These are phyloP conservation scores for Castanea mollissima DNA, from an alignment of 306 rosid genomes.

Conservation along the genomic window DNA sequence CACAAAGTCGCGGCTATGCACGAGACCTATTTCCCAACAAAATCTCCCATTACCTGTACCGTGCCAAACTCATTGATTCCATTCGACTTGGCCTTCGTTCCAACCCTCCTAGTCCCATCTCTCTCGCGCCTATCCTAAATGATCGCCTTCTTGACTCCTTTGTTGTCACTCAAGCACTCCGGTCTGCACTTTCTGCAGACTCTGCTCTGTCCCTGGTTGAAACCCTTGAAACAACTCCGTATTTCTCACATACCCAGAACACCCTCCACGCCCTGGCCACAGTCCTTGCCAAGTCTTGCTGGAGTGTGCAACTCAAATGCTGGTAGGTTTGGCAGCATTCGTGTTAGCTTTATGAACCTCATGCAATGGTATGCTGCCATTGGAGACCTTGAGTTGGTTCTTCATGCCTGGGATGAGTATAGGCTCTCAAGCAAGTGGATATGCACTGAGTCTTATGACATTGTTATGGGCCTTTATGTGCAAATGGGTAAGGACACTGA, in stretches of 20 bases:
- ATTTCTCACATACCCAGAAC: constrained; percentile 59
- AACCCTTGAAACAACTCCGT: constrained; percentile 28
- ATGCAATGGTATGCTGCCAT: constrained; percentile 64
- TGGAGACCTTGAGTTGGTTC: constrained; percentile 58
- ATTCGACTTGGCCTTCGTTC: constrained; percentile 69
- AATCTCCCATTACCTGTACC: constrained; percentile 68
- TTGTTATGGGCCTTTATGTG: constrained; percentile 62
- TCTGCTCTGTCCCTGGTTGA: constrained; percentile 53
- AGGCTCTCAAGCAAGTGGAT: constrained; percentile 25
- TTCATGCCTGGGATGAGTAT: constrained; percentile 58
- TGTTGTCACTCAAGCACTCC: constrained; percentile 61
- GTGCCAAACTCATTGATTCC: constrained; percentile 72
- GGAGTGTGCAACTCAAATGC: constrained; percentile 43
- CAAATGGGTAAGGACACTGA: constrained; percentile 51
- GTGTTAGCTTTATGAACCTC: constrained; percentile 59
- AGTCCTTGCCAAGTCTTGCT: constrained; percentile 61
- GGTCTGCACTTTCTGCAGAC: constrained; percentile 70
- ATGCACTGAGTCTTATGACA: constrained; percentile 64
- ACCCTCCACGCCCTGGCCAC: constrained; percentile 68
- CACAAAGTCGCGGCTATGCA: constrained; percentile 41
- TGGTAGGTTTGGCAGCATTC: constrained; percentile 44
- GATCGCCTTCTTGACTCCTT: constrained; percentile 61
- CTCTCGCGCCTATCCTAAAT: constrained; percentile 42
- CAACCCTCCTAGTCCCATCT: constrained; percentile 28
- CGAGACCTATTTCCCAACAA: constrained; percentile 64